phyloP scores from a whole-genome alignment of 768 basidiomycete species.

The Collybia sp. region DNA sequence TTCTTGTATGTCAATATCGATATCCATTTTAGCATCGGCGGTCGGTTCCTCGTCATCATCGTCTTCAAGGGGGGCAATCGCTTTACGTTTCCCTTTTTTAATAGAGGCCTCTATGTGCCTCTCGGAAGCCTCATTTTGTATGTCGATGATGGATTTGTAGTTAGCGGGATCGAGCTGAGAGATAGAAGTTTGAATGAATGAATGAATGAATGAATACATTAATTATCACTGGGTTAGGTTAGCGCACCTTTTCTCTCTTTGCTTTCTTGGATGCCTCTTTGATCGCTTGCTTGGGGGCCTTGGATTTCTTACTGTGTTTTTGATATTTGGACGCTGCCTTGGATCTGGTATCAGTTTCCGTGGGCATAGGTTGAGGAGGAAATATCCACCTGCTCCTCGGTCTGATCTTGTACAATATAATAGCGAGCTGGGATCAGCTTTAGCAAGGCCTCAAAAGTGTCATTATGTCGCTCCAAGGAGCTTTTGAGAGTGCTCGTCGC shows the following conservation, averaged over 20 bases:
- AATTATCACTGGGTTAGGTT: too few relatives aligned
- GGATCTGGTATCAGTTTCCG: not conserved
- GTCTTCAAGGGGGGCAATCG: slow-evolving; percentile 20
- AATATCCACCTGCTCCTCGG: slow-evolving; percentile 57
- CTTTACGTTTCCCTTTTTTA: slow-evolving; percentile 47
- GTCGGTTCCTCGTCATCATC: slow-evolving; percentile 28
- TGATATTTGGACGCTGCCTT: slow-evolving; percentile 68
- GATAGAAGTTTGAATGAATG: slow-evolving; percentile 2
- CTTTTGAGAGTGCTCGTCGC: slow-evolving; percentile 40
- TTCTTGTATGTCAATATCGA: slow-evolving; percentile 5
- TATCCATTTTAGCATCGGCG: slow-evolving; percentile 15
- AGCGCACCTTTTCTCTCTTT: slow-evolving; percentile 72
- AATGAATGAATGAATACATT: not conserved
- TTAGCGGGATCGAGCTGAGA: slow-evolving; percentile 88
- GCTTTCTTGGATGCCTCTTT: slow-evolving; percentile 90
- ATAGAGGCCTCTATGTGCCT: slow-evolving; percentile 15
- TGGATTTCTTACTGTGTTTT: slow-evolving; percentile 85
- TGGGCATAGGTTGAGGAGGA: not conserved
- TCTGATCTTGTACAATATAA: slow-evolving; percentile 69
- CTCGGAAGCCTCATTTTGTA: slow-evolving; percentile 53
- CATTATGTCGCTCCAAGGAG: slow-evolving; percentile 82
- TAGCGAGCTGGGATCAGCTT: slow-evolving; percentile 87
- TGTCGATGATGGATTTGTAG: slow-evolving; percentile 69
- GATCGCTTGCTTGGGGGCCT: slow-evolving; percentile 77
- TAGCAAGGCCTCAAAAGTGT: slow-evolving; percentile 77